These are phyloP conservation scores for Ascochyta rabiei DNA, from an alignment of 2,329 filamentous ascomycete species.

Conservation along the genomic window DNA sequence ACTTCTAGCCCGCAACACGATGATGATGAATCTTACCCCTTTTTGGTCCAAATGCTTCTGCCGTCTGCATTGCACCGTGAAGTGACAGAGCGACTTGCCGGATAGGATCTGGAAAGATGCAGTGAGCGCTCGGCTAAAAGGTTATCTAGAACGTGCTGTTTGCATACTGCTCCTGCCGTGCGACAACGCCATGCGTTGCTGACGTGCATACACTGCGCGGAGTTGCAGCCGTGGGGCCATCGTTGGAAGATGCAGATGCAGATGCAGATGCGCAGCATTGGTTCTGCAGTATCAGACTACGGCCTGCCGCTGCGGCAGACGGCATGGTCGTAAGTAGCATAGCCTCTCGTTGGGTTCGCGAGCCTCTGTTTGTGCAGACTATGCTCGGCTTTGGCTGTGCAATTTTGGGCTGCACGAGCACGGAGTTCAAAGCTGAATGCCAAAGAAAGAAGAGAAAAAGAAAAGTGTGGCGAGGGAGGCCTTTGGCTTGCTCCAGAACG, in stretches of 20 bases:
- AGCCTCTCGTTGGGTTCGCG: too few species aligned
- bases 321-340: too few species aligned
- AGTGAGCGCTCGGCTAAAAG: constrained; percentile 2
- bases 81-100: not conserved
- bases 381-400: not conserved
- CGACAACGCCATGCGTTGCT: constrained; percentile 8
- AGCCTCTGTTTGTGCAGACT: not conserved
- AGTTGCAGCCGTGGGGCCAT: not conserved
- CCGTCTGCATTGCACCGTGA: constrained; percentile 4
- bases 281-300: not conserved
- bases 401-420: not conserved
- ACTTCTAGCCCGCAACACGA: constrained; percentile 1
- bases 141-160: constrained; percentile 9
- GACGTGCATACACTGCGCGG: constrained; percentile 1
- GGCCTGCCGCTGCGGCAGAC: not conserved
- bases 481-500: not conserved
- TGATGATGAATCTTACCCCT: constrained; percentile 1
- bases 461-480: constrained; percentile 2
- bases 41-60: not conserved
- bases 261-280: not conserved
- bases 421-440: not conserved
- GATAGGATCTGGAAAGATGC: not conserved
- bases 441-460: not conserved
- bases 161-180: constrained; percentile 20
- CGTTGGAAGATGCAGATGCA: too few species aligned